Base-by-base conservation (phyloP, 2,329 filamentous ascomycete species). In the Trichoderma cornu-damae region DNA sequence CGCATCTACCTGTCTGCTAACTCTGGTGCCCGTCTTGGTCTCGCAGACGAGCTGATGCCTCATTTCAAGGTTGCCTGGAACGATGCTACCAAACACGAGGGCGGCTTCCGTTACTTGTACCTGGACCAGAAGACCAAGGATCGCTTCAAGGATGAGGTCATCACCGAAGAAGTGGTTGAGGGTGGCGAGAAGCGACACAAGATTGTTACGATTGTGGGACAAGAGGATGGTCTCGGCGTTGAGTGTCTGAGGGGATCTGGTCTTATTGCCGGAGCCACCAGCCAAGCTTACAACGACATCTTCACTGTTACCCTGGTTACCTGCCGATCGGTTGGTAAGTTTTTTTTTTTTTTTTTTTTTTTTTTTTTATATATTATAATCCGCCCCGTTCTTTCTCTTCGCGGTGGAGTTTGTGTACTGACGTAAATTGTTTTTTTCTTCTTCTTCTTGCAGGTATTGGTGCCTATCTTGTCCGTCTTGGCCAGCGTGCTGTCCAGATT, bases 51-150 rank as follows among this genome's bases (percentile, higher is more conserved):
- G 79, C 80, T 99, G 62, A 96, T 99, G 73, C 92, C 93, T 22
- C 88, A 96, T 79, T 97, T 96, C 82, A 94, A 89, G 63, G 92
- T 96, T 56, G 94, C 93, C 2, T 99, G 93, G 92, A 97, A 96
- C 72, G 87, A 97, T 65, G 75, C 82, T 3, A 75, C 76, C 61
- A 91, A 86, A 72, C 94, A 90, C 42, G 89, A 96, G 70, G 79
- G 84, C 64, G 94, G 94, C 55, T 99, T 99, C 82, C 94, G 95
- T 70, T 99, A 99, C 77, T 83, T 99, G 35, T 99, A 97, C 77
- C 80, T 99, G 57, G 93, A 89, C 26, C 87, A 89, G 1, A 89
- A 90, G 69, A 82, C 88, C 68, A 93, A 95, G 82, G 85, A 88
- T 75, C 85, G 87, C 63, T 95, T 97, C 69, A 88, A 92, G 70